Evolutionary conservation across 2,329 filamentous ascomycete species (phyloP).

Genomic region (Tolypocladium tropicale): DNA sequence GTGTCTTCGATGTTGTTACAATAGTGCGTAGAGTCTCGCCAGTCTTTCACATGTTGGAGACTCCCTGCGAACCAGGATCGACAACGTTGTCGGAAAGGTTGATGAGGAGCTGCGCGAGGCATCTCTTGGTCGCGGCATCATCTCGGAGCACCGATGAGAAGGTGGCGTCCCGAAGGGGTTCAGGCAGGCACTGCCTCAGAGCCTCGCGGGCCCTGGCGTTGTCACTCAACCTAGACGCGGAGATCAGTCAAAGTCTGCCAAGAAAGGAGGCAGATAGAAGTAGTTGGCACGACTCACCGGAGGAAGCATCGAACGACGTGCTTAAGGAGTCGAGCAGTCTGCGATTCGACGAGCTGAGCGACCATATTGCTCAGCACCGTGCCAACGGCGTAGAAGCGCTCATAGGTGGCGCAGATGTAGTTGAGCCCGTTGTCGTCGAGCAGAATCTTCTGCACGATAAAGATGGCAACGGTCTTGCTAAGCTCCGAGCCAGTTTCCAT

Average conservation of each 20-base stretch:
- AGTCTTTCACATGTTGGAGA: slow-evolving; percentile 21
- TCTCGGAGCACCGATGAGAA: slow-evolving; percentile 95
- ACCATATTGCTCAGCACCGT: slow-evolving; percentile 99
- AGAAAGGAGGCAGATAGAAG: background rate
- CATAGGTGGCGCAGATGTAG: slow-evolving; percentile 98
- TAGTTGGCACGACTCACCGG: slow-evolving; percentile 47
- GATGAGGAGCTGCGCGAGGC: slow-evolving; percentile 91
- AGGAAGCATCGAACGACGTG: slow-evolving; percentile 97
- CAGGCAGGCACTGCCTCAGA: slow-evolving; percentile 87
- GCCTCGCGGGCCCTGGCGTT: slow-evolving; percentile 94
- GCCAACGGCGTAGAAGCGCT: slow-evolving; percentile 95
- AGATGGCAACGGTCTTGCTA: slow-evolving; percentile 98
- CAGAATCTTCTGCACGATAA: slow-evolving; percentile 98
- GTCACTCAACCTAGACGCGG: slow-evolving; percentile 63
- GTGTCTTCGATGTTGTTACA: background rate
- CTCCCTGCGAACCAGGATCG: slow-evolving; percentile 28
- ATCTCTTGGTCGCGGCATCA: slow-evolving; percentile 94
- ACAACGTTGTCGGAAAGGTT: slow-evolving; percentile 86
- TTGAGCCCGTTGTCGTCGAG: slow-evolving; percentile 93
- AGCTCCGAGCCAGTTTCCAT: slow-evolving; percentile 99
- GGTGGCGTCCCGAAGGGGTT: slow-evolving; percentile 96
- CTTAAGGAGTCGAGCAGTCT: slow-evolving; percentile 91
- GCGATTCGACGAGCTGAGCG: slow-evolving; percentile 90
- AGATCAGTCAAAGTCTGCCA: slow-evolving; percentile 6
- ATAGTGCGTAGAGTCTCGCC: background rate